Base-by-base conservation (phyloP, 2,329 filamentous ascomycete genomes). In the Tolypocladium inflatum region DNA sequence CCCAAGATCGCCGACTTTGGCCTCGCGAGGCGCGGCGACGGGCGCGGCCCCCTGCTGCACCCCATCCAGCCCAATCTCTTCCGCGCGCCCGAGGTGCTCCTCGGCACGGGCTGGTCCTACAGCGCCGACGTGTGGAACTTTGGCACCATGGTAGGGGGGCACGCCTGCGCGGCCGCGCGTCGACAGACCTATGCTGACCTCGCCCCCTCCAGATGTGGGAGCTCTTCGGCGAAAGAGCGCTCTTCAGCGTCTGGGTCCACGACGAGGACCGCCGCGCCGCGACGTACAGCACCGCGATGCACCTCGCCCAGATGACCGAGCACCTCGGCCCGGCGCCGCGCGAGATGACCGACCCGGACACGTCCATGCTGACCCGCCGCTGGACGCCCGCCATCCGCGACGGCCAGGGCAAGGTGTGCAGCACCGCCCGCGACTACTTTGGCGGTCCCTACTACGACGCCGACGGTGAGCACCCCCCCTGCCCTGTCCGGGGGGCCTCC, bases 1-100 rank as follows among this genome's bases (percentile, higher is more conserved):
- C 59, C 59, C 15, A 62, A 62, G 56, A 55, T 64, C 17, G 56
- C 62, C 15, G 62, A 64, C 53, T 64, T 64, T 52, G 62, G 62
- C 17, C 62, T 63, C 33, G 58, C 62, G 21, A 59, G 60, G 23
- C 57, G 58, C 4, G 60, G 54, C 21, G 59, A 55, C 21, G 50
- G 51, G 13, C 39, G 33, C 2, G 55, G 50, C 4, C 58, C 56
- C 19, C 59, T 62, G 8, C 58, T 62, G 26, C 58, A 61, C 30
- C 62, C 62, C 1, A 63, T 63, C 48, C 63, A 64, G 17, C 62
- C 63, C 26, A 56, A 60, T 33, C 50, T 55, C 23, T 63, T 52
- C 48, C 62, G 59, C 39, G 62, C 63, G 4, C 63, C 62, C 17
- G 62, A 63, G 45, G 61, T 63, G 15, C 52, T 62, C 9, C 55